phyloP scores from a whole-genome alignment of 225 moss, liverwort and hornwort genomes.

The Climacium dendroides region DNA sequence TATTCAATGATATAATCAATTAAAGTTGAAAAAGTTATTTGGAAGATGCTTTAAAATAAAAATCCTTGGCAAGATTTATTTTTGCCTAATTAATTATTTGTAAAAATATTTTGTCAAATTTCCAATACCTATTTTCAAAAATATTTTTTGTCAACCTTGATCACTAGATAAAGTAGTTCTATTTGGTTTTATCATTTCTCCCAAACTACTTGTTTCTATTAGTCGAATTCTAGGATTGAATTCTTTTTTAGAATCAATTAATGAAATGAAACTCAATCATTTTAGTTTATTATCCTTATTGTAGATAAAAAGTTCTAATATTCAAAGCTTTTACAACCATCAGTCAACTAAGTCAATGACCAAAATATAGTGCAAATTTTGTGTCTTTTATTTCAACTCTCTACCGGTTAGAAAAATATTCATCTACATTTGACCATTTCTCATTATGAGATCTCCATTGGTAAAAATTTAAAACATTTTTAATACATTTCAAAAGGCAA shows the following conservation, averaged over 20 bases:
- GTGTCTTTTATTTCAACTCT: background rate
- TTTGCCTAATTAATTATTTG: background rate
- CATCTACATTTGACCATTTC: rapidly evolving
- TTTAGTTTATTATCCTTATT: background rate
- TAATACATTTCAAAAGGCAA: background rate
- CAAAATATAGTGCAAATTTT: background rate
- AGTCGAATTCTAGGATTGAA: background rate
- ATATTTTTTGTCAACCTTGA: background rate
- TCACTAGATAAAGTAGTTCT: rapidly evolving
- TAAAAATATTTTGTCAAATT: background rate
- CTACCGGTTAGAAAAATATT: too few relatives aligned
- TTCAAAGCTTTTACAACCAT: background rate
- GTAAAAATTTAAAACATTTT: background rate
- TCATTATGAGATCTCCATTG: background rate
- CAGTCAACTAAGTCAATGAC: background rate
- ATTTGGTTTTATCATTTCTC: background rate
- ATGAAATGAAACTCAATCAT: background rate
- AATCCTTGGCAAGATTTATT: background rate
- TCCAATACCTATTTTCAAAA: background rate
- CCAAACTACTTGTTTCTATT: background rate
- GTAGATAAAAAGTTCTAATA: background rate
- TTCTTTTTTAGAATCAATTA: background rate
- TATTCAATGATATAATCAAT: background rate
- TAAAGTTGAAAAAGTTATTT: background rate
- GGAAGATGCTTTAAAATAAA: background rate